phyloP scores from a whole-genome alignment of 78 protist genomes.

The Dictyostelium brefeldianum region DNA sequence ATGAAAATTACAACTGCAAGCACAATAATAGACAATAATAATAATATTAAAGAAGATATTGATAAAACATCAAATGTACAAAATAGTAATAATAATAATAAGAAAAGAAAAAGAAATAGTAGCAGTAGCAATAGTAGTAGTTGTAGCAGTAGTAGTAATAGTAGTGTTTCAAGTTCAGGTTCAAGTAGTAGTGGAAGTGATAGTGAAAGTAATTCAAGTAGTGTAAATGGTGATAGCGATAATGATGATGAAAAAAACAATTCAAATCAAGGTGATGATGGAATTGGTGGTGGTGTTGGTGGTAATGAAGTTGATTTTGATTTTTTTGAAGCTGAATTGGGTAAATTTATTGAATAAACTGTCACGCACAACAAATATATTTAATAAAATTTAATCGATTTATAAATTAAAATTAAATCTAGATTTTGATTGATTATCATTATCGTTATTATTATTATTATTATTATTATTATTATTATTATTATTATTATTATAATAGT shows the following conservation, averaged over 20 bases:
- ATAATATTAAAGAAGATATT: not conserved
- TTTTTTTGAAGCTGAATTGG: slow-evolving; percentile 20
- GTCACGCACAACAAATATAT: too few relatives aligned
- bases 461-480: too few relatives aligned
- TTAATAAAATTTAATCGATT: too few relatives aligned
- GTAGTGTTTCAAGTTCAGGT: not conserved
- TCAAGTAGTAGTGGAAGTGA: not conserved
- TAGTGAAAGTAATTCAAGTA: not conserved
- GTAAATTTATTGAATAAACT: slow-evolving; percentile 22
- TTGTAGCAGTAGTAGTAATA: not conserved
- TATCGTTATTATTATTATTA: too few relatives aligned
- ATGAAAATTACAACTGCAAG: not conserved
- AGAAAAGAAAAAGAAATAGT: slow-evolving; percentile 8
- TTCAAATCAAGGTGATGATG: not conserved
- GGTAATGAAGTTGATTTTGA: not conserved
- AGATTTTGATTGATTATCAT: too few relatives aligned
- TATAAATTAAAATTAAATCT: too few relatives aligned
- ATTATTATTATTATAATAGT: too few relatives aligned
- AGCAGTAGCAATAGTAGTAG: not conserved
- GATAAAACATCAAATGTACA: not conserved
- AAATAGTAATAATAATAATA: not conserved
- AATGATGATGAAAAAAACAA: not conserved
- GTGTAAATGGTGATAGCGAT: not conserved
- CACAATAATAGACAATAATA: not conserved
- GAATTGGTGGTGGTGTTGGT: not conserved